Evolutionary conservation across 108 stramenopile species (phyloP), one percentile per base, ranked within the genome.

Genomic region (Parietichytrium sp.): DNA sequence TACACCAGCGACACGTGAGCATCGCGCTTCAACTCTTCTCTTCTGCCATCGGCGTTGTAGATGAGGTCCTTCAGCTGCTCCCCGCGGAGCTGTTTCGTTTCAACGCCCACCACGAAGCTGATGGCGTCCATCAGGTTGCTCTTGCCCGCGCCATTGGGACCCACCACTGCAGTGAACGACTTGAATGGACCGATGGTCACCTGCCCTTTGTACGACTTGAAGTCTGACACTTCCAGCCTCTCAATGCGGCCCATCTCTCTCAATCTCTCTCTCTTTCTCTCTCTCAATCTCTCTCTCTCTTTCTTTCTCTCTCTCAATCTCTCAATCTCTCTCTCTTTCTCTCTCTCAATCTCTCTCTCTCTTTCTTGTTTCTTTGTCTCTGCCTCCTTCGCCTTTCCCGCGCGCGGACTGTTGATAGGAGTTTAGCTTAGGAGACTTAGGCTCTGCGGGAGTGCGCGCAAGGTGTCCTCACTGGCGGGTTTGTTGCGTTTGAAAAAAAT

Each of bases 121-220:
- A 98, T 94, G 77, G 97, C 97, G 79, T 96, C 94, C 89, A 89
- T 90, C 4, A 90, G 83, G 47, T 89, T 89, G 52, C 86, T 85
- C 48, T 89, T 89, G 48, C 88, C 88, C 4, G 90, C 83, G n/a
- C 96, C 96, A 85, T 97, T 97, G 51, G 96, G 96, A 12, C 98
- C 98, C 77, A 98, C 94, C 83, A 99, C 92, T 79, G 92, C 94
- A 29, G 97, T 96, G 79, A 99, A 98, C 85, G 93, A 89, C 47
- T 86, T 82, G 91, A 98, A 98, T 48, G 96, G 97, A 45, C 97
- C 97, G 54, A 98, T 96, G 78, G 86, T 84, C 79, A 96, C 95
- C 51, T 72, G 77, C 42, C 99, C 99, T 7, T 89, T 93, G 82
- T 97, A 99, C 51, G 94, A 93, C 82, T 99, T 99, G 96, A 99